Conservation (phyloP, 768 basidiomycete genomes). For the Trichaptum fuscoviolaceum region DNA sequence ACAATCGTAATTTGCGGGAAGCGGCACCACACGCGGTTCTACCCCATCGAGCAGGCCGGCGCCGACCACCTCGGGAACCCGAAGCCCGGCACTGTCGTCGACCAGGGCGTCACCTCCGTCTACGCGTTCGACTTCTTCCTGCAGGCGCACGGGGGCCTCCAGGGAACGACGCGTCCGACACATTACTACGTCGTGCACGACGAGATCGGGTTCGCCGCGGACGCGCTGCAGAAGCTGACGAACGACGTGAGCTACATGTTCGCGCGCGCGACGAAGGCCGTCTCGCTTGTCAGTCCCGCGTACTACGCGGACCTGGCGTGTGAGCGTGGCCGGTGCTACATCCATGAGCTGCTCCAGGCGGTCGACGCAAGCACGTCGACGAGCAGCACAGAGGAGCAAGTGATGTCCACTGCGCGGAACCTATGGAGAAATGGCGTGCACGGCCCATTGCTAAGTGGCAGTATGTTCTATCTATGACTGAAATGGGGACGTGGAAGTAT, state of each 20-base stretch:
- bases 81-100: slow-evolving; percentile 48
- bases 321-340: slow-evolving; percentile 49
- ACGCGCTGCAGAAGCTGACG: slow-evolving; percentile 50
- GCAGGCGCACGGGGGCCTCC: slow-evolving; percentile 45
- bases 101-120: slow-evolving; percentile 47
- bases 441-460: slow-evolving; percentile 47
- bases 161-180: slow-evolving; percentile 40
- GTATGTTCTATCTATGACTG: slow-evolving; percentile 79
- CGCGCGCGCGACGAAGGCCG: slow-evolving; percentile 53
- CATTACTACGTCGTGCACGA: slow-evolving; percentile 54
- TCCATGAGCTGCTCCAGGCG: slow-evolving; percentile 44
- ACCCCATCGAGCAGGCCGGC: slow-evolving; percentile 37
- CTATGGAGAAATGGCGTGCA: slow-evolving; percentile 56
- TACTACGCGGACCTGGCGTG: slow-evolving; percentile 36
- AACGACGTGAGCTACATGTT: slow-evolving; percentile 52
- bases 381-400: slow-evolving; percentile 36
- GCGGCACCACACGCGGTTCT: slow-evolving; percentile 55
- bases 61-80: slow-evolving; percentile 47
- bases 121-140: slow-evolving; percentile 55
- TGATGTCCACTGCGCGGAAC: slow-evolving; percentile 45
- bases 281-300: slow-evolving; percentile 39
- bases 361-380: slow-evolving; percentile 26
- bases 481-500: too few species aligned
- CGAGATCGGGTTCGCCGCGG: slow-evolving; percentile 44
- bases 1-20: slow-evolving; percentile 54